Evolutionary conservation across 2,329 filamentous ascomycete species (phyloP), one percentile per base, ranked within the genome.

Genomic region (Cladosporium oxysporum): DNA sequence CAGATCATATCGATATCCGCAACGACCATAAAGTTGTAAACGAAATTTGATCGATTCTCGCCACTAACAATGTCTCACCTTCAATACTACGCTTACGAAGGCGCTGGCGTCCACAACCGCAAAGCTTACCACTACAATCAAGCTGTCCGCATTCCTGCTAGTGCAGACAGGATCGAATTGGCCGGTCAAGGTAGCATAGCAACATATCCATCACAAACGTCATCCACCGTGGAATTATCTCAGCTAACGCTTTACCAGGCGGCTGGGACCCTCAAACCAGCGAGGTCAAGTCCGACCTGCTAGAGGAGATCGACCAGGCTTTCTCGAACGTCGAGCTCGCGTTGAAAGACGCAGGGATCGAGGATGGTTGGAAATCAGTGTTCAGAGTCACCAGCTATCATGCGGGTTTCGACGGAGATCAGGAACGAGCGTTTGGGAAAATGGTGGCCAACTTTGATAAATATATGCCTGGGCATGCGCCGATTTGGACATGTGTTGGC

Each of bases 251-350:
- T 1, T 21, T 35, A 3, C 26, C 58, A 79, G 77, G 76, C 52
- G 76, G 76, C 41, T 79, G 76, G 77, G 66, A 76, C 33, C 76
- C 72, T 11, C 35, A 71, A 33, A 74, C 69, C 8, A 62, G 66
- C 33, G 62, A 59, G 2, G 66, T 73, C 33, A 21, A 41, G 2
- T 5, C 58, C 66, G 57, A 59, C 49, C 16, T 72, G 73, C 10
- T 68, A 74, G 71, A 62, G 0, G 68, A 79, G 58, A 77, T 78
- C 67, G 73, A 76, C 37, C 76, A 77, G 63, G 84, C 85, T 0
- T 88, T 89, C 69, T 74, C 72, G 2, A 89, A 88, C 65, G 83
- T 88, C 10, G 84, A 89, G 1, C 72, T 79, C 6, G 77, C 73
- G 35, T 74, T 89, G 7, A 81, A 79, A 53, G 71, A 82, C 16